Conservation (phyloP, 1,139 yeast genomes). For the Debaryomyces sp. region DNA sequence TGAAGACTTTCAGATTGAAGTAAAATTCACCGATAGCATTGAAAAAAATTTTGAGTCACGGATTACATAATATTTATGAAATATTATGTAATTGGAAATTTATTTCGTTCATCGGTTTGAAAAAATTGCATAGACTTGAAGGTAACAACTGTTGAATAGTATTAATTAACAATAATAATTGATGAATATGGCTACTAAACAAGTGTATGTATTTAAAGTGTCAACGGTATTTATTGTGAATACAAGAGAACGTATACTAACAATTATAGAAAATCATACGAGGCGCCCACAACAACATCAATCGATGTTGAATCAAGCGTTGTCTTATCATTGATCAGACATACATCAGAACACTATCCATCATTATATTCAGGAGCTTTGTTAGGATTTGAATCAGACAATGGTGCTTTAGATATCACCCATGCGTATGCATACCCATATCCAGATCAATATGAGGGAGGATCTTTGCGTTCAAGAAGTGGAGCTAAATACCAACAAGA, state of each 20-base stretch:
- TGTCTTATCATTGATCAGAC: conserved; percentile 71
- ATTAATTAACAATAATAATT: neutral
- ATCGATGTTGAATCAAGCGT: conserved; percentile 60
- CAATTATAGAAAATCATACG: conserved; percentile 24
- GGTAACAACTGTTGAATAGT: neutral
- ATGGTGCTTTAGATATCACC: conserved; percentile 52
- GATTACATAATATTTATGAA: conserved; percentile 3
- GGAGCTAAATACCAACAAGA: conserved; percentile 75
- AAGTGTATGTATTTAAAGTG: conserved; percentile 19
- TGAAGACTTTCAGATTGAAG: neutral
- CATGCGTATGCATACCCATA: conserved; percentile 68
- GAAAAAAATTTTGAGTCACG: conserved; percentile 7
- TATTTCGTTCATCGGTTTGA: conserved; percentile 6
- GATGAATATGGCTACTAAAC: conserved; percentile 26
- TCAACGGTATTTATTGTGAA: neutral
- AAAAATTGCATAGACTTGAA: conserved; percentile 3
- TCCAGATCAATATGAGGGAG: conserved; percentile 57
- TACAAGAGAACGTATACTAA: conserved; percentile 6
- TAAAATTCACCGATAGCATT: conserved; percentile 2
- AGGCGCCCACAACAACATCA: conserved; percentile 46
- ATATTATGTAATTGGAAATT: neutral
- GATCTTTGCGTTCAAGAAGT: conserved; percentile 57
- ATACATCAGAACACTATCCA: conserved; percentile 71
- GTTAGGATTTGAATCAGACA: conserved; percentile 72
- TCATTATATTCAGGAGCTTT: conserved; percentile 74